Conservation (phyloP, 495 filamentous ascomycete genomes). For the Trypethelium eluteriae region DNA sequence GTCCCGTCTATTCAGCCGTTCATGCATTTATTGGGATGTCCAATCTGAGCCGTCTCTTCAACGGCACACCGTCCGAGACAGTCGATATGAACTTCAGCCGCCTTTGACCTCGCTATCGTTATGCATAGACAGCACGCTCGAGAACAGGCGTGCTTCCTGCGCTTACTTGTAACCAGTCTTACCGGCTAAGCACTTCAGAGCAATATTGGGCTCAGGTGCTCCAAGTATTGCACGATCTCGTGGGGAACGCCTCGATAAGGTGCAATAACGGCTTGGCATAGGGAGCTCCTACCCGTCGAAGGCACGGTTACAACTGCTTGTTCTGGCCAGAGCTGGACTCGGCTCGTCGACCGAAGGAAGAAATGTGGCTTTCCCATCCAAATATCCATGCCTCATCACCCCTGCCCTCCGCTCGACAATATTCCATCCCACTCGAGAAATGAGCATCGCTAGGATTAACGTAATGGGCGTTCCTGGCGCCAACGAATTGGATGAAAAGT, state of each 20-base stretch:
- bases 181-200: too few relatives aligned
- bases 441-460: too few relatives aligned
- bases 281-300: background rate
- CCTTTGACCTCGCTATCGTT: background rate
- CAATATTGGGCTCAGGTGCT: too few relatives aligned
- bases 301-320: background rate
- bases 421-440: background rate
- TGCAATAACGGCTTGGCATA: background rate
- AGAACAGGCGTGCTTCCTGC: too few relatives aligned
- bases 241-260: background rate
- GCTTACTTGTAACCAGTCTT: too few relatives aligned
- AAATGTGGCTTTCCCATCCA: conserved; percentile 4
- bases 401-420: background rate
- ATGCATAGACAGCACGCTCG: too few relatives aligned
- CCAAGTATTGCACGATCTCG: background rate
- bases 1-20: background rate
- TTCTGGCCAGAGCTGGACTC: conserved; percentile 1
- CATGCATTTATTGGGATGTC: background rate
- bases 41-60: background rate
- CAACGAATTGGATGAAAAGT: background rate
- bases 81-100: background rate
- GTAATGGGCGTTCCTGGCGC: too few relatives aligned
- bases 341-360: background rate
- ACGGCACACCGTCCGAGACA: background rate
- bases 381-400: background rate